Evolutionary conservation across 768 basidiomycete species (phyloP).

Genomic region (Rhodosporidiobolus sp.): DNA sequence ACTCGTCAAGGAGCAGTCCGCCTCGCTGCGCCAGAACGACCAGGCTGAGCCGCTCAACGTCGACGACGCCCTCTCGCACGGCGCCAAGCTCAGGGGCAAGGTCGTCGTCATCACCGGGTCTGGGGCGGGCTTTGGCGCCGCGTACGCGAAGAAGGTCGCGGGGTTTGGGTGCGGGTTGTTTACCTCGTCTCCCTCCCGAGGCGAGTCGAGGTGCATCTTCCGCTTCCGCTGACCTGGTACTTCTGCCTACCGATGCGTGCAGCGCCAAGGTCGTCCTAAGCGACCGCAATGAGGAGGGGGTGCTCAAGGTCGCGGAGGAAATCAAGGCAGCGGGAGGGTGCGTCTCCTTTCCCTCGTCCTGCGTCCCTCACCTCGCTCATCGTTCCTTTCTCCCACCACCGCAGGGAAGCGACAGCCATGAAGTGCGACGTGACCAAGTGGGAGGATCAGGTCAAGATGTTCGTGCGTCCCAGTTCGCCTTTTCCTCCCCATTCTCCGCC

Average conservation of each 20-base stretch:
- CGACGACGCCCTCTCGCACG: constrained; percentile 7
- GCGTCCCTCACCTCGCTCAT: no score
- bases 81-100: constrained; percentile 5
- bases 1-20: neutral
- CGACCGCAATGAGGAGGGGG: constrained; percentile 2
- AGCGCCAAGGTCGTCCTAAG: constrained; percentile 32
- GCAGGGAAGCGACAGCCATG: constrained; percentile 12
- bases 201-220: neutral
- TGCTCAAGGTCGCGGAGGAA: constrained; percentile 15
- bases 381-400: no score
- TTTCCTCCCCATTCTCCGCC: neutral
- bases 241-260: neutral
- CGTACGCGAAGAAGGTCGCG: constrained; percentile 2
- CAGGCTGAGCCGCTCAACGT: neutral
- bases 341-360: neutral
- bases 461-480: constrained; percentile 1
- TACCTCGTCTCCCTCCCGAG: neutral
- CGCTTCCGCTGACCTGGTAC: no score
- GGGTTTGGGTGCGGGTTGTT: constrained; percentile 5
- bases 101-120: constrained; percentile 33
- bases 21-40: neutral
- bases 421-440: constrained; percentile 23
- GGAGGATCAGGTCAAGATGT: constrained; percentile 32
- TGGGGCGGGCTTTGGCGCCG: constrained; percentile 18
- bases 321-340: constrained; percentile 21